Conservation (phyloP, 2,329 filamentous ascomycete genomes). For the Cladophialophora exuberans region DNA sequence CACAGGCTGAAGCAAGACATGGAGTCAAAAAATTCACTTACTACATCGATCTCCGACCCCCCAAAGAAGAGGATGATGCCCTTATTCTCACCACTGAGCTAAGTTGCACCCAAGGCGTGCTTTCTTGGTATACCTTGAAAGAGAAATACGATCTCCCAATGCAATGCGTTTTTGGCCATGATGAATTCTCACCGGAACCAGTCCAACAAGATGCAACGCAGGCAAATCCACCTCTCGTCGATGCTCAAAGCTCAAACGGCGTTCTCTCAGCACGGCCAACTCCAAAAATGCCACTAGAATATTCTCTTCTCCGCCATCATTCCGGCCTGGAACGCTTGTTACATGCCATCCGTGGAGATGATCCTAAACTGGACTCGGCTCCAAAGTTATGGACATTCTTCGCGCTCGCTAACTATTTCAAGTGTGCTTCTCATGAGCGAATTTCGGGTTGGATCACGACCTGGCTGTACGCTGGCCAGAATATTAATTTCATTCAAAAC, state of each 20-base stretch:
- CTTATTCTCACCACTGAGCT: constrained; percentile 62
- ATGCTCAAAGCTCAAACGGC: no score
- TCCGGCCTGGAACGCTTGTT: constrained; percentile 67
- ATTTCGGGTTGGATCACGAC: constrained; percentile 54
- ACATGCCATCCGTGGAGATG: constrained; percentile 58
- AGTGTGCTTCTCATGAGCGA: constrained; percentile 40
- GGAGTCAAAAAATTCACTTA: constrained; percentile 50
- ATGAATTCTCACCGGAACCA: constrained; percentile 42
- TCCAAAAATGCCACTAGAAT: constrained; percentile 48
- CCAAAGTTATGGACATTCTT: constrained; percentile 69
- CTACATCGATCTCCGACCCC: constrained; percentile 66
- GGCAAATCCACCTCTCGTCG: not conserved
- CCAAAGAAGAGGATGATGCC: constrained; percentile 64
- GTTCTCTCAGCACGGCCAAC: not conserved
- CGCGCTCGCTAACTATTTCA: constrained; percentile 63
- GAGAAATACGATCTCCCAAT: constrained; percentile 44
- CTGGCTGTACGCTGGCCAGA: constrained; percentile 62
- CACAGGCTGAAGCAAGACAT: constrained; percentile 11
- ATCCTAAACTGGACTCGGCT: constrained; percentile 65
- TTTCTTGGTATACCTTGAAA: constrained; percentile 56
- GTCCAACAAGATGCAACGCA: not conserved
- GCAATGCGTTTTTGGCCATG: constrained; percentile 51
- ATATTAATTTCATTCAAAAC: constrained; percentile 64
- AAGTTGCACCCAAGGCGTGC: constrained; percentile 60
- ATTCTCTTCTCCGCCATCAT: constrained; percentile 66